These are phyloP conservation scores for Eleusine coracana DNA, from an alignment of 176 grass and related monocot species.

Conservation along the genomic window DNA sequence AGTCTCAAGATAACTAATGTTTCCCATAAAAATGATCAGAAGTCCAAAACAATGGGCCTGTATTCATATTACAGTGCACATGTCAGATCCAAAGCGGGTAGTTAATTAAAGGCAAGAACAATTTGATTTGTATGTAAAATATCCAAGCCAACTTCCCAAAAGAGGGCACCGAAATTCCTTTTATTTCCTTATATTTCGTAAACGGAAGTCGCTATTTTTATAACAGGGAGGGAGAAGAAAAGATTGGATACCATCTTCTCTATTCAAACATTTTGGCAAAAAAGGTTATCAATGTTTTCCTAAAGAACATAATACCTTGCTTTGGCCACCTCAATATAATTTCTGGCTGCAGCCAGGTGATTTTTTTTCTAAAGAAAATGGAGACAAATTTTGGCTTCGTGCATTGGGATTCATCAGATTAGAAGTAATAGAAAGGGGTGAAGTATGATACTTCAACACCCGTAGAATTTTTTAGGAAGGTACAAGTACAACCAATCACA, in stretches of 20 bases:
- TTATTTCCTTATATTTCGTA: not conserved
- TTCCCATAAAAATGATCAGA: not conserved
- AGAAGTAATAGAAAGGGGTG: constrained; percentile 7
- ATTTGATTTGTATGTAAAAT: constrained; percentile 1
- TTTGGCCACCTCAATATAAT: not conserved
- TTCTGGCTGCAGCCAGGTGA: not conserved
- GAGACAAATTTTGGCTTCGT: not conserved
- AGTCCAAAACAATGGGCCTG: not conserved
- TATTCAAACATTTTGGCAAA: not conserved
- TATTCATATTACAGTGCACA: not conserved
- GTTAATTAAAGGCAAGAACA: not conserved
- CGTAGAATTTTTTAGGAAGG: not conserved
- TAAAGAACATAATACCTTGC: not conserved
- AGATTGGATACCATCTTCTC: not conserved
- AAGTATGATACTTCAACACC: not conserved
- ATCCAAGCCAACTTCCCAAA: not conserved
- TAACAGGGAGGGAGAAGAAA: not conserved
- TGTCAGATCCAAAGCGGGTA: not conserved
- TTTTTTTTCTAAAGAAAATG: not conserved
- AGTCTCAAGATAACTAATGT: not conserved
- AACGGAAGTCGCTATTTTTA: not conserved
- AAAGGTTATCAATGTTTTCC: not conserved
- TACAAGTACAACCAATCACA: constrained; percentile 4
- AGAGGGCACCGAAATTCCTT: not conserved
- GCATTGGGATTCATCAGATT: constrained; percentile 20